A percentile compares a stretch with the other conserved stretches of the same genome.
These are phyloP conservation scores for Penicillium sp. DNA, from an alignment of 2,329 filamentous ascomycete species.

Conservation along the genomic window DNA sequence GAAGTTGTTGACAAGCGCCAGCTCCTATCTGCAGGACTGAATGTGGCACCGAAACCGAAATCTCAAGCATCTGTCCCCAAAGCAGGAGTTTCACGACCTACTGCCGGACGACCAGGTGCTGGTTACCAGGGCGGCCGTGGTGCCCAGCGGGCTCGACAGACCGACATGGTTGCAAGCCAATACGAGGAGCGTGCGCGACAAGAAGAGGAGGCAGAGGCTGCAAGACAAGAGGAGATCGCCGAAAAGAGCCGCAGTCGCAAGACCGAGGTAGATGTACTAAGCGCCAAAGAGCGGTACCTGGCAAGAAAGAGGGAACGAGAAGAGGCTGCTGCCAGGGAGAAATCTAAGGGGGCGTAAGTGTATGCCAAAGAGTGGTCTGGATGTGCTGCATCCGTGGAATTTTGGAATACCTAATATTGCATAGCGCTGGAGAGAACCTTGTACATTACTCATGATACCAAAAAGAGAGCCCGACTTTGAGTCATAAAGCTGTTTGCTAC, in stretches of 20 bases:
- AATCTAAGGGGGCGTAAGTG: conserved; percentile 10
- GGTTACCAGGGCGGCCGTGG: conserved; percentile 40
- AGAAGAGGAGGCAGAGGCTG: conserved; percentile 57
- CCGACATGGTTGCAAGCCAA: conserved; percentile 59
- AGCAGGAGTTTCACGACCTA: conserved; percentile 17
- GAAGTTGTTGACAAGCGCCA: conserved; percentile 64
- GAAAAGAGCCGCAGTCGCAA: conserved; percentile 59
- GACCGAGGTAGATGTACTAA: conserved; percentile 56
- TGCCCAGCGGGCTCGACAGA: conserved; percentile 55
- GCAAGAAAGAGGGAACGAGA: conserved; percentile 57
- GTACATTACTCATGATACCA: conserved; percentile 6
- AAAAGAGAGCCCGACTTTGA: neutral
- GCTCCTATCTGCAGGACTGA: conserved; percentile 60
- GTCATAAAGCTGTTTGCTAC: neutral
- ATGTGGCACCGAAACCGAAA: conserved; percentile 57
- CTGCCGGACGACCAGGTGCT: conserved; percentile 18
- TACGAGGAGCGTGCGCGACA: conserved; percentile 56
- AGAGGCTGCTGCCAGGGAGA: conserved; percentile 35
- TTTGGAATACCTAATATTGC: conserved; percentile 1
- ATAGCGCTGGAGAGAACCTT: conserved; percentile 1
- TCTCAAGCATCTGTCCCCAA: conserved; percentile 18
- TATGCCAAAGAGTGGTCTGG: neutral
- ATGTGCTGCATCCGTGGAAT: neutral
- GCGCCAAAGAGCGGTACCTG: conserved; percentile 61
- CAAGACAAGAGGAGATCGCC: conserved; percentile 52